Base-by-base conservation (phyloP, 805 yeast species). In the Tetrapisispora phaffii region DNA sequence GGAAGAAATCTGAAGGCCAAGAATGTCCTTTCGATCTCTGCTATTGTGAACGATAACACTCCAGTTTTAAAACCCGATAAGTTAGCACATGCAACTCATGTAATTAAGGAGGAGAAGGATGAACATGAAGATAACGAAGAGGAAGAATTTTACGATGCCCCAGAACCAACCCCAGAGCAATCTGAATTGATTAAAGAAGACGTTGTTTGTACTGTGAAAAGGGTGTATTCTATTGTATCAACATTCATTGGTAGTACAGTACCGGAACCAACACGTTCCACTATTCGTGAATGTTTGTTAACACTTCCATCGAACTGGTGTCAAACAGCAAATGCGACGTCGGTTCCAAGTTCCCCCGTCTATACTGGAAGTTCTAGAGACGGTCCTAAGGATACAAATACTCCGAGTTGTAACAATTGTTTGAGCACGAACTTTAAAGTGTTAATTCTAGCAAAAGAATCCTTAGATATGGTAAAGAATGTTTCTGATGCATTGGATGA, bases 401-500 rank as follows among this genome's bases (percentile, higher is more conserved):
- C 10, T 4, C 31, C 10, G 13, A 12, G n/a, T 12, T 6, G 31
- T 28, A 28, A 10, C 12, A n/a, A 28, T 4, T 38, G 41, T n/a
- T 38, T 67, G 29, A 69, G 71, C 50, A 67, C 76, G 9, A 84
- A 86, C 58, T 86, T 85, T 20, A 79, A 82, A 50, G 85, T 87
- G 1, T 66, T 93, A 22, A 74, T 84, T 5, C 70, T 90, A 48
- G 97, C 97, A 0, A 82, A 83, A 52, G 98, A 93, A 62, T 82
- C 96, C 0, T 67, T 90, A 40, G 93, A 84, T 36, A 85, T 89
- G 87, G 82, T 90, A 32, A 74, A 81, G 34, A 83, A 84, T 46
- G 81, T 90, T 17, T 87, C 88, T 51, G 74, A 74, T 42, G 89
- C 89, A 7, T 87, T 94, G 54, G 90, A 85, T 58, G 89, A 85